A percentile compares a stretch with the other conserved stretches of the same genome.
Evolutionary conservation across 768 basidiomycete genomes (phyloP).

Genomic region (Lentinula sp.): DNA sequence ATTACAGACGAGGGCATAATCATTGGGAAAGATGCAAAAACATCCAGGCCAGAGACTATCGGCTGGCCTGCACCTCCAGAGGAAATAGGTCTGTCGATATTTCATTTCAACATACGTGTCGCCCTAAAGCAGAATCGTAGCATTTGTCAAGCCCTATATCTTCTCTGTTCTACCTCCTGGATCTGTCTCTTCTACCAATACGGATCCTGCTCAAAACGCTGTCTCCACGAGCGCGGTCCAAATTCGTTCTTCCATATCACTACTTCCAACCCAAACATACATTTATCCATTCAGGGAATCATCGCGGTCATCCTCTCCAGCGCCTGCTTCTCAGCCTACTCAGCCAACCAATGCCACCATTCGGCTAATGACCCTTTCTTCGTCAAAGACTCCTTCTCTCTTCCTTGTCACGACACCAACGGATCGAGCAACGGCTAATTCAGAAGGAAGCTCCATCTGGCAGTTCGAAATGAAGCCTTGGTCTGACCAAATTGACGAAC

Average conservation of each 20-base stretch:
- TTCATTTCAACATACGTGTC: background rate
- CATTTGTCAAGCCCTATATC: slow-evolving; percentile 71
- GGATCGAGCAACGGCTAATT: slow-evolving; percentile 57
- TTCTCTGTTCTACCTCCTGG: slow-evolving; percentile 71
- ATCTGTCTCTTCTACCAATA: slow-evolving; percentile 34
- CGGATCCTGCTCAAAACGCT: slow-evolving; percentile 15
- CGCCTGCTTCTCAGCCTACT: slow-evolving; percentile 14
- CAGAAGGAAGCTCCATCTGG: slow-evolving; percentile 81
- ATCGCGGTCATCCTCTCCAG: slow-evolving; percentile 17
- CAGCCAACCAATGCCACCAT: slow-evolving; percentile 38
- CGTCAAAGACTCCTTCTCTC: slow-evolving; percentile 44
- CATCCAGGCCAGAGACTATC: slow-evolving; percentile 41
- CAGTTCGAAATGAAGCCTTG: slow-evolving; percentile 63
- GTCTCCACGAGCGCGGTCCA: slow-evolving; percentile 55
- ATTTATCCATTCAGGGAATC: slow-evolving; percentile 52
- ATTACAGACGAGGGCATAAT: slow-evolving; percentile 60
- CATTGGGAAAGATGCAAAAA: slow-evolving; percentile 53
- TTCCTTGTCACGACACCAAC: slow-evolving; percentile 69
- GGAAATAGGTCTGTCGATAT: slow-evolving; percentile 53
- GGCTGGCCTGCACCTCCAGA: slow-evolving; percentile 81
- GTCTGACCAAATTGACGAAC: slow-evolving; percentile 80
- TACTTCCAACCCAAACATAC: slow-evolving; percentile 53
- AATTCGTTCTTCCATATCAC: slow-evolving; percentile 65
- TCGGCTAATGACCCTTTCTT: slow-evolving; percentile 58
- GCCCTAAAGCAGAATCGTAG: slow-evolving; percentile 24